Percentiles rank a stretch among this genome's conserved stretches.
Evolutionary conservation across 2,329 filamentous ascomycete genomes (phyloP).

Genomic region (Exophiala aquamarina): DNA sequence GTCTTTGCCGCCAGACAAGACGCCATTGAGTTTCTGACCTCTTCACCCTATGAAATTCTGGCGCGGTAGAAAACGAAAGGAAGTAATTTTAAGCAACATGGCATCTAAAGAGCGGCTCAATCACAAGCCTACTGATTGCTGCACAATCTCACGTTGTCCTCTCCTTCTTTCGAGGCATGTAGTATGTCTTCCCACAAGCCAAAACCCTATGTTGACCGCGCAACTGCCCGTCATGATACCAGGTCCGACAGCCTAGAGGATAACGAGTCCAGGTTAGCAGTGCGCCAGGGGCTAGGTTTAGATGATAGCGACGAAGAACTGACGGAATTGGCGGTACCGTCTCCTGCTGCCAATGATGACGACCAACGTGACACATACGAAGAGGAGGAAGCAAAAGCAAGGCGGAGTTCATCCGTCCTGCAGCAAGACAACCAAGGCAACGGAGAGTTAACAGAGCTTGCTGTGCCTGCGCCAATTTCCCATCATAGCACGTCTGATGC

Average conservation of each 20-base stretch:
- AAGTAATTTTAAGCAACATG: too few relatives aligned
- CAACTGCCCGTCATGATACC: background rate
- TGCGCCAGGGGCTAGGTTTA: background rate
- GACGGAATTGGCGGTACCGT: conserved; percentile 6
- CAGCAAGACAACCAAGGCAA: background rate
- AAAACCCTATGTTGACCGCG: background rate
- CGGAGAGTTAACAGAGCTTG: background rate
- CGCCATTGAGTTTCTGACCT: too few relatives aligned
- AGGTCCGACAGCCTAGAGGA: background rate
- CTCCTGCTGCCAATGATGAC: conserved; percentile 1
- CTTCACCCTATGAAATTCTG: too few relatives aligned
- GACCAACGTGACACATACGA: conserved; percentile 1
- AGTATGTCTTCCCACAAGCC: background rate
- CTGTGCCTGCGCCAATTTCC: background rate
- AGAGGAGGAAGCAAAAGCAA: background rate
- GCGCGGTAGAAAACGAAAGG: too few relatives aligned
- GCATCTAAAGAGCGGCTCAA: too few relatives aligned
- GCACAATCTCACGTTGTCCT: too few relatives aligned
- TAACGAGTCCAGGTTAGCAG: background rate
- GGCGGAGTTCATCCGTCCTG: background rate
- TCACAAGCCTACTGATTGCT: too few relatives aligned
- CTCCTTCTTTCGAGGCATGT: background rate
- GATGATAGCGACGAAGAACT: background rate
- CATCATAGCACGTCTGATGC: background rate
- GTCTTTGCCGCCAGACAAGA: background rate